Conservation (phyloP, 805 yeast genomes). For the Teunomyces panamensis region DNA sequence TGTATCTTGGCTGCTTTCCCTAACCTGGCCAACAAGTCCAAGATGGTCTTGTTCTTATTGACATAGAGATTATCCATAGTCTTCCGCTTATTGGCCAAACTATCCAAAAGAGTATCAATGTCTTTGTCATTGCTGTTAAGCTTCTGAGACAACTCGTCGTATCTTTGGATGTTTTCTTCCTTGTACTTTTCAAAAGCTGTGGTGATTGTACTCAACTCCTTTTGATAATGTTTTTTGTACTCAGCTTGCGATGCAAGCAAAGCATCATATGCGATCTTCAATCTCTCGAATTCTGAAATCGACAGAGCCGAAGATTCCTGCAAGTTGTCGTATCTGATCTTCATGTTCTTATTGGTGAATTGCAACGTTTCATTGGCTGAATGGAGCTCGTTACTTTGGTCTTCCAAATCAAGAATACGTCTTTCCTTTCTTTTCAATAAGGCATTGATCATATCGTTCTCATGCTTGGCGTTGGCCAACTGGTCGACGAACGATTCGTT, state of each 20-base stretch:
- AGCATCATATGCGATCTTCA: slow-evolving; percentile 59
- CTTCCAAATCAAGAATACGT: slow-evolving; percentile 63
- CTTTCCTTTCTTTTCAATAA: slow-evolving; percentile 69
- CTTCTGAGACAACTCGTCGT: slow-evolving; percentile 32
- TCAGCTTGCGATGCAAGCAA: slow-evolving; percentile 50
- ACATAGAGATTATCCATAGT: slow-evolving; percentile 49
- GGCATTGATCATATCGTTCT: slow-evolving; percentile 70
- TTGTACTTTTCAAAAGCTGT: slow-evolving; percentile 37
- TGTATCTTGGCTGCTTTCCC: slow-evolving; percentile 45
- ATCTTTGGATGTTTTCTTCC: slow-evolving; percentile 28
- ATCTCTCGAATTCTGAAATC: slow-evolving; percentile 52
- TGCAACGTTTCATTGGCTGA: slow-evolving; percentile 47
- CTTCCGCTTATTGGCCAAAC: slow-evolving; percentile 44
- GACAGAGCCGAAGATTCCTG: slow-evolving; percentile 44
- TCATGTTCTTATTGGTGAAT: slow-evolving; percentile 48
- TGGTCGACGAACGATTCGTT: slow-evolving; percentile 59
- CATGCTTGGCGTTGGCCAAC: slow-evolving; percentile 69
- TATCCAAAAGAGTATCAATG: slow-evolving; percentile 47
- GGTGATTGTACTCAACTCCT: slow-evolving; percentile 40
- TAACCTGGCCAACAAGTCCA: slow-evolving; percentile 42
- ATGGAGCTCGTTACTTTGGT: slow-evolving; percentile 46
- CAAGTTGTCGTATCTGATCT: slow-evolving; percentile 46
- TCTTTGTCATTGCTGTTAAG: slow-evolving; percentile 48
- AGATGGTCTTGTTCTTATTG: slow-evolving; percentile 44
- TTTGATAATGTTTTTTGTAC: slow-evolving; percentile 47